These are phyloP conservation scores for Leccinum aurantiacum DNA, from an alignment of 768 basidiomycete genomes.

Conservation along the genomic window DNA sequence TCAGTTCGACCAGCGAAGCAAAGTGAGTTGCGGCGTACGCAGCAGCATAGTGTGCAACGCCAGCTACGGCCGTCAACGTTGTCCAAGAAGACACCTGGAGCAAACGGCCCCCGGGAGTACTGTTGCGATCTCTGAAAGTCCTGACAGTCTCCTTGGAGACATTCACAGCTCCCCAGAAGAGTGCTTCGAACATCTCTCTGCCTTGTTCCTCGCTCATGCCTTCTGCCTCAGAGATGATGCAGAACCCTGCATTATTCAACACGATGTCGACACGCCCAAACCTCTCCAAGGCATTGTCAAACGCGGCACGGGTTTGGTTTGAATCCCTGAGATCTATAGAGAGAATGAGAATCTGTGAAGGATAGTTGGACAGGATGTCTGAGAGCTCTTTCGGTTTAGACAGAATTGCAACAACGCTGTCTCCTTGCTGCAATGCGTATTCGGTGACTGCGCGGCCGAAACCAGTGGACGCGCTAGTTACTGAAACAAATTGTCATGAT, in stretches of 20 bases:
- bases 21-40: conserved; percentile 19
- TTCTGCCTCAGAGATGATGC: conserved; percentile 38
- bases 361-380: conserved; percentile 29
- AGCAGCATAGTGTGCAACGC: conserved; percentile 24
- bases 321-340: conserved; percentile 39
- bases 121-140: conserved; percentile 40
- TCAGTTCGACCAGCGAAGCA: conserved; percentile 1
- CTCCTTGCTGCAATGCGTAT: conserved; percentile 37
- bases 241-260: conserved; percentile 42
- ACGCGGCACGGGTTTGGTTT: conserved; percentile 35
- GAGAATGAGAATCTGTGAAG: conserved; percentile 37
- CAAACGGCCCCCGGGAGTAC: conserved; percentile 39
- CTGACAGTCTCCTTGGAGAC: conserved; percentile 34
- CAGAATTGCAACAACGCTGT: conserved; percentile 43
- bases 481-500: conserved; percentile 20
- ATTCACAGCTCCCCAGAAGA: conserved; percentile 40
- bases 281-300: conserved; percentile 31
- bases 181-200: conserved; percentile 37
- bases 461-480: conserved; percentile 42
- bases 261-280: conserved; percentile 48
- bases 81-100: conserved; percentile 37
- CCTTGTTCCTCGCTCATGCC: conserved; percentile 35
- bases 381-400: conserved; percentile 33
- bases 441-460: conserved; percentile 39
- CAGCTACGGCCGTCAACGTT: conserved; percentile 23